Evolutionary conservation across 495 filamentous ascomycete genomes (phyloP).

Genomic region (Penicillium coffeae): DNA sequence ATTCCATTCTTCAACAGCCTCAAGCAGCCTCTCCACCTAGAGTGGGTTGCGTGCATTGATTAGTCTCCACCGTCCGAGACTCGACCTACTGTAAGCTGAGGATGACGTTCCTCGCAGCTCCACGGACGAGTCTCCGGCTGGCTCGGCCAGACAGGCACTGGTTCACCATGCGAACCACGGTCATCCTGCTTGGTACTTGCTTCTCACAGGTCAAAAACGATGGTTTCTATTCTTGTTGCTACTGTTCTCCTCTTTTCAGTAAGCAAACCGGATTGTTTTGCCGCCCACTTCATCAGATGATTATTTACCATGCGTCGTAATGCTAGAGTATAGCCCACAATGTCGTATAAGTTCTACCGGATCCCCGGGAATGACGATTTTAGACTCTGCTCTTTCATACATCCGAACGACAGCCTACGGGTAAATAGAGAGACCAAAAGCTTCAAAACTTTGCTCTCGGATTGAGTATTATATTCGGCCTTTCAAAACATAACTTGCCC

Average conservation of each 20-base stretch:
- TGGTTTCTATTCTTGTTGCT: constrained; percentile 8
- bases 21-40: constrained; percentile 15
- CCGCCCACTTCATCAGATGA: not conserved
- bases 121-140: constrained; percentile 20
- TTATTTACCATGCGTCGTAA: constrained; percentile 14
- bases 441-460: constrained; percentile 1
- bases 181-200: not conserved
- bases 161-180: not conserved
- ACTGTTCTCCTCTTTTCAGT: not conserved
- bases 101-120: constrained; percentile 19
- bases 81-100: constrained; percentile 9
- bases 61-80: too few species aligned
- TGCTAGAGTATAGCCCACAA: constrained; percentile 3
- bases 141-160: constrained; percentile 14
- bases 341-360: constrained; percentile 15
- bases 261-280: not conserved
- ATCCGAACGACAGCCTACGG: not conserved
- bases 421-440: not conserved
- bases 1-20: too few species aligned
- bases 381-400: not conserved
- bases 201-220: constrained; percentile 3
- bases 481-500: constrained; percentile 4
- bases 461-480: constrained; percentile 6
- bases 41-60: not conserved
- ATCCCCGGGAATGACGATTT: not conserved